These are phyloP conservation scores for Termitomyces heimii DNA, from an alignment of 768 basidiomycete species.

Conservation along the genomic window DNA sequence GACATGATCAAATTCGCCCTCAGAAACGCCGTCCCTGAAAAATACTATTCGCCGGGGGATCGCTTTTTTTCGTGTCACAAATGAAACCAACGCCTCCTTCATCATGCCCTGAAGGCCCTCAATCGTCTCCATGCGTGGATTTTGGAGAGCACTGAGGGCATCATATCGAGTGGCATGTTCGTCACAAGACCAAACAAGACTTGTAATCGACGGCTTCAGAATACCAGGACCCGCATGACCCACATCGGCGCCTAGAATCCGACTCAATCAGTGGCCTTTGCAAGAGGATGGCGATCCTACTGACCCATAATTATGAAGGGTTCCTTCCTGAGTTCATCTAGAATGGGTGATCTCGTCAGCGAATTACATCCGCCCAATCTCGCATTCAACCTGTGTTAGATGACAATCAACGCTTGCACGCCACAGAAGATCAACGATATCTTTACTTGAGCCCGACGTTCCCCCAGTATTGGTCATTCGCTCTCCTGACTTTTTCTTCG, in stretches of 20 bases:
- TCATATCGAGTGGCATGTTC: constrained; percentile 36
- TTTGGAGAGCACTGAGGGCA: constrained; percentile 35
- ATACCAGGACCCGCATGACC: constrained; percentile 58
- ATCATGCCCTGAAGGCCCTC: constrained; percentile 35
- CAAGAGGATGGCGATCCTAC: background rate
- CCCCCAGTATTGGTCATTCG: constrained; percentile 47
- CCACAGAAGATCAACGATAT: background rate
- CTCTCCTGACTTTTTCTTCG: constrained; percentile 23
- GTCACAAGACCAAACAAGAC: constrained; percentile 55
- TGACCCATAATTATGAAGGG: constrained; percentile 37
- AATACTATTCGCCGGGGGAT: constrained; percentile 13
- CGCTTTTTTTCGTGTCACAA: constrained; percentile 2
- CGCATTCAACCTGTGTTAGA: constrained; percentile 39
- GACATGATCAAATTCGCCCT: constrained; percentile 22
- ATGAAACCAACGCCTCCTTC: constrained; percentile 6
- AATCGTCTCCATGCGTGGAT: constrained; percentile 42
- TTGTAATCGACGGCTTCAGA: constrained; percentile 47
- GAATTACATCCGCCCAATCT: constrained; percentile 49
- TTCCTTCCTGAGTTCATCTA: constrained; percentile 16
- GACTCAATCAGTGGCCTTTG: background rate
- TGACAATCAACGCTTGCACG: background rate
- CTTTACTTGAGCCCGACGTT: constrained; percentile 51
- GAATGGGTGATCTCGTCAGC: constrained; percentile 19
- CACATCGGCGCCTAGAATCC: constrained; percentile 44
- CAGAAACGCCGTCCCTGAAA: constrained; percentile 24